Base-by-base conservation (phyloP, 176 grass and related monocot species). In the Ensete ventricosum region DNA sequence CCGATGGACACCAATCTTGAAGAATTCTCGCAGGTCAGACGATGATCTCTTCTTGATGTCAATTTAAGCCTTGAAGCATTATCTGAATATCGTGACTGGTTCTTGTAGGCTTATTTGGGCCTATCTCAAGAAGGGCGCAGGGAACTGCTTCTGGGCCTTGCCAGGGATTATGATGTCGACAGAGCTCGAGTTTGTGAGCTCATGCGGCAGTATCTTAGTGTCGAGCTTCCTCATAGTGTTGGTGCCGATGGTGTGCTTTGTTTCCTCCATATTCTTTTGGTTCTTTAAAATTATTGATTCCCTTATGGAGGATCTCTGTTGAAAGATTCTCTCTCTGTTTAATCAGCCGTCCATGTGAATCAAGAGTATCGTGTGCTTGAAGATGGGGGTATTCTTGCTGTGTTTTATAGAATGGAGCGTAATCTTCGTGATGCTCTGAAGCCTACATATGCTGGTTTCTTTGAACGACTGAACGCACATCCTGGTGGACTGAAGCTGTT, bases 401-500 rank as follows among this genome's bases (percentile, higher is more conserved):
- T 80, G 48, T 67, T 93, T 85, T 91, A 90, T 81, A 87, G 90
- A 77, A 97, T 89, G 88, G 94, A 97, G 82, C 29, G 88, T 14
- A 84, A 73, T 68, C 90, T 97, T 78, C 81, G 94, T 20, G 88
- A 93, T 52, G 83, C 84, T 66, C 82, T 97, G 48, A 91, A 78
- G 68, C 90, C 94, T 62, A 77, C 71, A 68, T 93, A 97, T 75
- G 84, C 85, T 0, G 78, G 69, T 67, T 97, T 97, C 77, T 87
- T 90, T 14, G 94, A 97, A 82, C 70, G 79, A 14, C 82, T 97
- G 76, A 97, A 97, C 80, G 88, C 85, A 80, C 83, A 90, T 22
- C 88, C 90, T 27, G 90, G 90, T 14, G 94, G 94, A 24, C 86
- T 97, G 74, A 97, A 97, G 84, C 72, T 97, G 71, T 85, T 97